phyloP scores from a whole-genome alignment of 352 stramenopile genomes.

The Phytophthora sp. region DNA sequence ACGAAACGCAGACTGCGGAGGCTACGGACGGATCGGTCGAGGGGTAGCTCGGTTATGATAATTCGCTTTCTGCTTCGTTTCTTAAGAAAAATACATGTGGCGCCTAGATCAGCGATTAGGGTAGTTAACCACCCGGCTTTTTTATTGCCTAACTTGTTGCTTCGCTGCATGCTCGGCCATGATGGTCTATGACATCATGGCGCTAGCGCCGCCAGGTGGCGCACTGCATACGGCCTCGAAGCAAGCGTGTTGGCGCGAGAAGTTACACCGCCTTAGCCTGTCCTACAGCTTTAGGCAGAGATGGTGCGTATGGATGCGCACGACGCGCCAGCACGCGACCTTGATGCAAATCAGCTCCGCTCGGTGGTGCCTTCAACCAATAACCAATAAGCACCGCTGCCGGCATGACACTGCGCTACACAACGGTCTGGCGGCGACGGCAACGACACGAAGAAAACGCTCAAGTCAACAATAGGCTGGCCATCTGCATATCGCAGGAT shows the following conservation, averaged over 20 bases:
- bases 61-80: conserved; percentile 30
- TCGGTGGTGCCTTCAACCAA: conserved; percentile 33
- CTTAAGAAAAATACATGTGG: conserved; percentile 18
- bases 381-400: conserved; percentile 29
- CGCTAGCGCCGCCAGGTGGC: conserved; percentile 14
- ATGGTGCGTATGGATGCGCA: conserved; percentile 15
- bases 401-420: conserved; percentile 18
- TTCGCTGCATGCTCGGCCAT: background rate
- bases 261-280: background rate
- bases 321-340: conserved; percentile 19
- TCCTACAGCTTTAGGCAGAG: background rate
- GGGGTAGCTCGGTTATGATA: background rate
- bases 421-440: background rate
- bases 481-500: conserved; percentile 1
- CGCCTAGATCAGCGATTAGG: conserved; percentile 12
- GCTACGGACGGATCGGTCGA: conserved; percentile 11
- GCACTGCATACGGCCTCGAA: background rate
- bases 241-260: conserved; percentile 2
- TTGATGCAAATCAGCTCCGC: conserved; percentile 23
- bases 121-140: background rate
- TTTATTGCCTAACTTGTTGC: conserved; percentile 10
- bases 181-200: conserved; percentile 26
- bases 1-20: conserved; percentile 23
- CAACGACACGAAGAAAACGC: conserved; percentile 22
- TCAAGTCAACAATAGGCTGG: conserved; percentile 33